phyloP scores from a whole-genome alignment of 2,329 filamentous ascomycete species.

The Penicillium psychrosexuale region DNA sequence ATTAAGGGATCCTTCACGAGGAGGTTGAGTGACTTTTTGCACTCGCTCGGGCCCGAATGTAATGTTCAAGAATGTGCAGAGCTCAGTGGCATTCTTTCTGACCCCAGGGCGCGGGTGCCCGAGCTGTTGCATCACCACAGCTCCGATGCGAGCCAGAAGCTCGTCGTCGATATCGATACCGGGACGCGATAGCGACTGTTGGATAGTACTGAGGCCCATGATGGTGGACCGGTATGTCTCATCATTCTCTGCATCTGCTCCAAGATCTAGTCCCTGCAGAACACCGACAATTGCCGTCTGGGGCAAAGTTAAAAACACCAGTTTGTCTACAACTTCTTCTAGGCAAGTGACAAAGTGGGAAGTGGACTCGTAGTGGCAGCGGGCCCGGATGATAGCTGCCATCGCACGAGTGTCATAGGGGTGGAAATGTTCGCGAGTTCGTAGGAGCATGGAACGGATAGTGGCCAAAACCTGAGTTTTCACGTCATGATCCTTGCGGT shows the following conservation, averaged over 20 bases:
- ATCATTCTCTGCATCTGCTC: slow-evolving; percentile 30
- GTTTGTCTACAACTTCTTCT: slow-evolving; percentile 38
- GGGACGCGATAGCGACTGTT: slow-evolving; percentile 19
- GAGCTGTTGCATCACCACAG: slow-evolving; percentile 33
- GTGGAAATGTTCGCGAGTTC: slow-evolving; percentile 36
- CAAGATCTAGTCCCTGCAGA: slow-evolving; percentile 29
- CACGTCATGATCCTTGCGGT: slow-evolving; percentile 34
- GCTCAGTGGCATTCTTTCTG: slow-evolving; percentile 37
- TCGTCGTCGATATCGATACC: slow-evolving; percentile 21
- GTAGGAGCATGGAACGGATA: slow-evolving; percentile 39
- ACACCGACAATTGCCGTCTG: slow-evolving; percentile 32
- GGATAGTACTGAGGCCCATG: slow-evolving; percentile 30
- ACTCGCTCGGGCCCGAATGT: slow-evolving; percentile 25
- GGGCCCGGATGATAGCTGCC: slow-evolving; percentile 37
- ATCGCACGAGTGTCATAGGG: slow-evolving; percentile 36
- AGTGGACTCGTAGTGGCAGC: slow-evolving; percentile 38
- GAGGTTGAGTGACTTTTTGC: slow-evolving; percentile 31
- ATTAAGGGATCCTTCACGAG: slow-evolving; percentile 32
- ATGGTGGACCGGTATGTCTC: slow-evolving; percentile 33
- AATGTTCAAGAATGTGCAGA: slow-evolving; percentile 32
- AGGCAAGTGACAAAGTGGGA: slow-evolving; percentile 42
- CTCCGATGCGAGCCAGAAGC: slow-evolving; percentile 27
- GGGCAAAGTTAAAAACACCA: slow-evolving; percentile 28
- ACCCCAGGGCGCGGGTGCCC: slow-evolving; percentile 37
- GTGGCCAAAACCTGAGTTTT: slow-evolving; percentile 45